Base-by-base conservation (phyloP, 2,329 filamentous ascomycete species). In the Colletotrichum sp. region DNA sequence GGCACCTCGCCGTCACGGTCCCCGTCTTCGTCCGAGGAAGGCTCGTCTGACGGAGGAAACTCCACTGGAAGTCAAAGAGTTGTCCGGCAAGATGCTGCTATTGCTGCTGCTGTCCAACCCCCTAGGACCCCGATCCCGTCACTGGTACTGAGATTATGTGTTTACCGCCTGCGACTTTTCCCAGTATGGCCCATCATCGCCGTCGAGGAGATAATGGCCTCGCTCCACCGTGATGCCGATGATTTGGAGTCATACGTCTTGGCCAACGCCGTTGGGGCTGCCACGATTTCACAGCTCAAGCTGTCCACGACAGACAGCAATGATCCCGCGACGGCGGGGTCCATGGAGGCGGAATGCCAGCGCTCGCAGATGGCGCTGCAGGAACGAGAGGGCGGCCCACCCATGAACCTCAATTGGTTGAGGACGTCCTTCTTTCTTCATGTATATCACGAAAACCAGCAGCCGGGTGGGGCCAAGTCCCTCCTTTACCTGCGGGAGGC, bases 111-210 rank as follows among this genome's bases (percentile, higher is more conserved):
- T 4, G 32, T 58, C 8, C 71, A 70, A 48, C 18, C 71, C 7
- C 67, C 74, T 15, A 62, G 43, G 38, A 77, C 75, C 38, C 67
- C 77, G 28, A 77, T 77, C 32, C 64, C 68, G 5, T 77, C 79
- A 8, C 66, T 80, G 12, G 76, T 79, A 34, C 73, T 79, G 26
- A 76, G 66, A 18, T 80, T 89, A 6, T 87, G 87, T 76, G 82
- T 87, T 64, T 90, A 89, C 76, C 85, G 85, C 5, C 83, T 88
- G n/a, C 86, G 88, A 15, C 81, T 90, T 61, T 90, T 88, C 66
- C 88, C 88, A 1, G 86, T 90, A 5, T 90, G 88, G 88, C 88
- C 88, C 28, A 85, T 90, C 48, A 84, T 89, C 56, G 84, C 87
- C 52, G 85, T 88, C 30, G 83, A 86, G 66, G 81, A 85, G 64